These are phyloP conservation scores for Trichomonascus vanleenenianus DNA, from an alignment of 805 yeast species.

Conservation along the genomic window DNA sequence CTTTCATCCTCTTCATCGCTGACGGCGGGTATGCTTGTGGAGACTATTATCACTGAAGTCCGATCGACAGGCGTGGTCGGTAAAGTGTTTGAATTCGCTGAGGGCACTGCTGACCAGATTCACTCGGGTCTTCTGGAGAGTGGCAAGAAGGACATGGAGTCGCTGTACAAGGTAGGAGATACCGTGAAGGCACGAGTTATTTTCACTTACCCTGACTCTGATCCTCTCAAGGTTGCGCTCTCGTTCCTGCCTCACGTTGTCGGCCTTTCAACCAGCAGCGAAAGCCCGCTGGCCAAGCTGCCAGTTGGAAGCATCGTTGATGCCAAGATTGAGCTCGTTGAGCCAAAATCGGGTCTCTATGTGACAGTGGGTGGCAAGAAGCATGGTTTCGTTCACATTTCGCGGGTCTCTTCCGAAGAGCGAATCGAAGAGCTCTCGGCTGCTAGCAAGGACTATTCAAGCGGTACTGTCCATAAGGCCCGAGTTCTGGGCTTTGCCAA, in stretches of 20 bases:
- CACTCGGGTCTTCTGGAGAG: conserved; percentile 46
- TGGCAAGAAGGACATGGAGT: conserved; percentile 40
- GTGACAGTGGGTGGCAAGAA: conserved; percentile 42
- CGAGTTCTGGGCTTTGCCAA: conserved; percentile 66
- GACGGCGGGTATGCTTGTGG: conserved; percentile 78
- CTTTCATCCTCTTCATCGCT: conserved; percentile 72
- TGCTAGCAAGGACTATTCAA: conserved; percentile 33
- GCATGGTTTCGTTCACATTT: conserved; percentile 56
- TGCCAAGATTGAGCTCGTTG: conserved; percentile 50
- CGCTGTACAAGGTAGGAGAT: conserved; percentile 59
- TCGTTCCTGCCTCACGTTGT: conserved; percentile 55
- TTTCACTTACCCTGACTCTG: conserved; percentile 38
- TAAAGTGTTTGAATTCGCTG: conserved; percentile 65
- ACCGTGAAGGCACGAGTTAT: conserved; percentile 62
- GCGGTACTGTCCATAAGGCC: conserved; percentile 65
- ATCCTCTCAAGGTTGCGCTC: conserved; percentile 51
- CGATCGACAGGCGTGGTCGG: conserved; percentile 57
- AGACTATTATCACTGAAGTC: conserved; percentile 58
- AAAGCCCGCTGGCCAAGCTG: conserved; percentile 50
- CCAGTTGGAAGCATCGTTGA: conserved; percentile 66
- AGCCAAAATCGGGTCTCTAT: conserved; percentile 31
- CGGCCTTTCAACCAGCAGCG: conserved; percentile 23
- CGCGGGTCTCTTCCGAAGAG: conserved; percentile 45
- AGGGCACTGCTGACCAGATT: conserved; percentile 60
- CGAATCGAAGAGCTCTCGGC: conserved; percentile 24